A percentile compares a stretch with the other conserved stretches of the same genome.
Conservation (phyloP, 805 yeast species). For the Candida piceae region DNA sequence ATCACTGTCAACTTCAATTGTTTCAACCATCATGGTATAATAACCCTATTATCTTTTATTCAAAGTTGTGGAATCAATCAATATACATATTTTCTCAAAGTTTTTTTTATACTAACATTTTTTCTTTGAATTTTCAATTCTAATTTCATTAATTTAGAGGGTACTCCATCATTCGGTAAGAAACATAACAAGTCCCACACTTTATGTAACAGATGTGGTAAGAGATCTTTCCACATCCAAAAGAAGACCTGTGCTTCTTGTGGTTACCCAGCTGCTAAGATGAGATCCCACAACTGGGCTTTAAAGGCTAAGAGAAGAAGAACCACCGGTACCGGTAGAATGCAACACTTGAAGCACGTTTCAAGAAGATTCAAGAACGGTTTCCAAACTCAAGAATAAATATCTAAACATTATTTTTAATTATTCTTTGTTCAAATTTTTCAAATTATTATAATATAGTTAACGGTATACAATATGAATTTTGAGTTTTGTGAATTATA, state of each 20-base stretch:
- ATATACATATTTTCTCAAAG: too few relatives aligned
- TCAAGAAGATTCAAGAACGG: slow-evolving; percentile 98
- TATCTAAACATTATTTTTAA: too few relatives aligned
- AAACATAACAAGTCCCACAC: slow-evolving; percentile 99
- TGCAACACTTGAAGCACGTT: slow-evolving; percentile 95
- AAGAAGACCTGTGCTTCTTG: slow-evolving; percentile 98
- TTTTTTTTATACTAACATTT: slow-evolving; percentile 5
- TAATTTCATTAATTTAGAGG: slow-evolving; percentile 53
- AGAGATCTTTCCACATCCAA: slow-evolving; percentile 98
- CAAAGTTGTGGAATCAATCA: too few relatives aligned
- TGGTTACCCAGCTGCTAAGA: slow-evolving; percentile 99
- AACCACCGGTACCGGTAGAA: slow-evolving; percentile 99
- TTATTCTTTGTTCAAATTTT: too few relatives aligned
- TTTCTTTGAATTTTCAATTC: background rate
- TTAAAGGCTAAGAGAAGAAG: slow-evolving; percentile 98
- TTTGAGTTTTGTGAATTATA: slow-evolving; percentile 1
- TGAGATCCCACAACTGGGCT: slow-evolving; percentile 99
- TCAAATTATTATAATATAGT: background rate
- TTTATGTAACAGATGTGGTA: slow-evolving; percentile 98
- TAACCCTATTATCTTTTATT: too few relatives aligned
- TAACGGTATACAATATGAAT: background rate
- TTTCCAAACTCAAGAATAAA: slow-evolving; percentile 67
- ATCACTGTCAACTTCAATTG: too few relatives aligned
- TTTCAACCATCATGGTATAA: too few relatives aligned
- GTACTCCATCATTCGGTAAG: slow-evolving; percentile 99